Evolutionary conservation across 306 rosid species (phyloP).

Genomic region (Astragalus membranaceus): DNA sequence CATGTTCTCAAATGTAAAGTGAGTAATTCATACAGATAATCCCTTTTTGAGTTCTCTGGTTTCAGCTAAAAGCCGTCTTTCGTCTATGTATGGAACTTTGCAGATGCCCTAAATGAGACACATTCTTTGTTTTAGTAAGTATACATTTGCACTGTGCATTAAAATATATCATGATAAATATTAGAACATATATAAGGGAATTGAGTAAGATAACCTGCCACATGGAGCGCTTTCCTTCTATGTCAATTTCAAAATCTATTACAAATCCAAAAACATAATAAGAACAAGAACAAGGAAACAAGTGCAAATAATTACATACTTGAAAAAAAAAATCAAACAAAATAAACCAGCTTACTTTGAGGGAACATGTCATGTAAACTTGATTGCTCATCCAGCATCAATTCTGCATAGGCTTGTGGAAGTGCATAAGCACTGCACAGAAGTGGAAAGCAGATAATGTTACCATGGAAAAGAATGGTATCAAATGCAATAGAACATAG

Average conservation of each 20-base stretch:
- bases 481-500: background rate
- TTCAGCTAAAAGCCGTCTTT: constrained; percentile 35
- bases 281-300: background rate
- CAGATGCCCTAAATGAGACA: constrained; percentile 30
- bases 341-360: constrained; percentile 20
- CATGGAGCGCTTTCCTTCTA: constrained; percentile 41
- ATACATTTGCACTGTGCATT: too few species aligned
- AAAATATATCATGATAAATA: background rate
- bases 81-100: constrained; percentile 52
- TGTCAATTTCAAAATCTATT: constrained; percentile 44
- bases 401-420: constrained; percentile 21
- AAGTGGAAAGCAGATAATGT: background rate
- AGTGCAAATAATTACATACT: background rate
- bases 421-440: constrained; percentile 44
- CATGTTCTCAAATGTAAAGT: background rate
- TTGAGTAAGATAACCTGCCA: constrained; percentile 42
- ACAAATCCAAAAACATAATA: background rate
- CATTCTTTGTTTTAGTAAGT: background rate
- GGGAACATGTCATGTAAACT: constrained; percentile 43
- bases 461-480: background rate
- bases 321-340: background rate
- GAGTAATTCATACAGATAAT: constrained; percentile 27
- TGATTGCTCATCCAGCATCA: constrained; percentile 37
- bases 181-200: background rate
- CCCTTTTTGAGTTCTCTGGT: constrained; percentile 24